These are phyloP conservation scores for Trametes villosa DNA, from an alignment of 768 basidiomycete genomes.

Conservation along the genomic window DNA sequence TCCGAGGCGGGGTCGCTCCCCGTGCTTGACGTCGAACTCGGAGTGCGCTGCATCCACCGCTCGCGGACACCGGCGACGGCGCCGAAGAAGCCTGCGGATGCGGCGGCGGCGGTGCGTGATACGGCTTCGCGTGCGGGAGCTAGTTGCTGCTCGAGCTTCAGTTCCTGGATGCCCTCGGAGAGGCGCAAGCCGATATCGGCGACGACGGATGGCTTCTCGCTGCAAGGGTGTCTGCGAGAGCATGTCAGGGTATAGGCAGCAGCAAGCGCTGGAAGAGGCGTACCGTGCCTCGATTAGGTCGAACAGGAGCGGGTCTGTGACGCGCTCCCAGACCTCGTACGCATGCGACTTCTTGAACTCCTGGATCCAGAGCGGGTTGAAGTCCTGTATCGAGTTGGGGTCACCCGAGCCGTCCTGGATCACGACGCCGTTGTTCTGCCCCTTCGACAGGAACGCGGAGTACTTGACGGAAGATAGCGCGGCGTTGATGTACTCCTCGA, in stretches of 20 bases:
- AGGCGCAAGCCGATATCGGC: constrained; percentile 91
- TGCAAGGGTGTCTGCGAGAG: constrained; percentile 82
- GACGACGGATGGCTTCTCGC: constrained; percentile 86
- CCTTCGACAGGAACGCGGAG: constrained; percentile 78
- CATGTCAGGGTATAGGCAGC: not conserved
- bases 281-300: constrained; percentile 95
- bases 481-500: constrained; percentile 93
- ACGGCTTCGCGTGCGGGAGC: constrained; percentile 92
- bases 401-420: constrained; percentile 71
- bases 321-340: constrained; percentile 86
- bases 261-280: constrained; percentile 20
- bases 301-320: constrained; percentile 91
- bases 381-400: constrained; percentile 69
- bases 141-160: constrained; percentile 92
- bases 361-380: constrained; percentile 85
- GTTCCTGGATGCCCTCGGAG: constrained; percentile 91
- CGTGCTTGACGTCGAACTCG: constrained; percentile 18
- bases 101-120: constrained; percentile 69
- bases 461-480: constrained; percentile 90
- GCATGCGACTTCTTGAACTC: constrained; percentile 90
- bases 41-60: constrained; percentile 57
- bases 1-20: constrained; percentile 19
- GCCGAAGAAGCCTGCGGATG: constrained; percentile 83
- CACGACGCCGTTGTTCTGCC: constrained; percentile 62
- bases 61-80: constrained; percentile 89